Base-by-base conservation (phyloP, 495 filamentous ascomycete genomes). In the Aspergillus carlsbadensis region DNA sequence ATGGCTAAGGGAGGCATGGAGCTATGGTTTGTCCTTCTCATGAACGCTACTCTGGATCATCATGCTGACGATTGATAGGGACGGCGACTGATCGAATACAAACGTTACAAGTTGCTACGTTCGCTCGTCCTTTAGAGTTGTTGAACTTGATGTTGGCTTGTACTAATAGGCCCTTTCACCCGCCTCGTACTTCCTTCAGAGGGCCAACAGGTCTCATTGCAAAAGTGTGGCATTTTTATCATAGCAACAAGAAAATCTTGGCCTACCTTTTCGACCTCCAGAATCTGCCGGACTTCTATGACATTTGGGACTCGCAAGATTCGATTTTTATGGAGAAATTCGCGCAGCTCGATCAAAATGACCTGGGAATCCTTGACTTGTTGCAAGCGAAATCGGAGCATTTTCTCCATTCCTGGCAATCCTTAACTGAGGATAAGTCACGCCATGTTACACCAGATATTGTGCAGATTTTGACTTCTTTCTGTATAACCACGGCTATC, bases 1-100 rank as follows among this genome's bases (percentile, higher is more conserved):
- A 61, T 97, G 93, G 92, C 68, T 92, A 5, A 85, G 87, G 66
- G 81, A 83, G 41, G 84, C 83, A 58, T 96, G 91, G 92, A 83
- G 81, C 58, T 87, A 89, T 56, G 83, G 87, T 91, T 74, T 60
- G 77, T 54, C 63, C 40, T 50, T 26, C 15, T 8, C 3, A n/a
- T n/a, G n/a, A n/a, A n/a, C n/a, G 29, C n/a, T 7, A 29, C 6
- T 33, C 13, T 31, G 17, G 24, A 29, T 14, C 48, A 13, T 31
- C 15, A 26, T 22, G 24, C 70, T 72, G 50, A 73, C 41, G 21
- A 10, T 48, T 26, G 17, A 8, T 47, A 76, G 75, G 75, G 20
- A 62, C 63, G 11, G 58, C 70, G 18, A 66, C 71, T 1, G 73
- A 77, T 54, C 65, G 72, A 43, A 45, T 71, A 31, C 74, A 77